These are phyloP conservation scores for Coemansia reversa DNA, from an alignment of 192 early-diverging fungal genomes.

Conservation along the genomic window DNA sequence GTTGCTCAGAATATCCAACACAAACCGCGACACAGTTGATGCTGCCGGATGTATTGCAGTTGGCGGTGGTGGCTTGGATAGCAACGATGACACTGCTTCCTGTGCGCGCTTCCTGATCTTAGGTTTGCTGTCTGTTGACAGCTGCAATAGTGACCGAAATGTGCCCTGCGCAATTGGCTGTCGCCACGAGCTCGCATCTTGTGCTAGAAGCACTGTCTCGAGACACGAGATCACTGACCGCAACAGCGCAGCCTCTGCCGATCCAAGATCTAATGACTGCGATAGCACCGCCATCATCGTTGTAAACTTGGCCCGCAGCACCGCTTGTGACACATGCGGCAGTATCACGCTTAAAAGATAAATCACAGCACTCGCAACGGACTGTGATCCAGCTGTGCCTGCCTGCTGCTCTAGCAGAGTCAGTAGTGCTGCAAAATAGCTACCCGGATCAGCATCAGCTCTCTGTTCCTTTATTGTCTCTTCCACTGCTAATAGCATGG, in stretches of 20 bases:
- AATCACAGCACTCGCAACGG: constrained; percentile 63
- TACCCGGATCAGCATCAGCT: constrained; percentile 65
- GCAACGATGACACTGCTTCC: constrained; percentile 72
- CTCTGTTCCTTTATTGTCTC: constrained; percentile 81
- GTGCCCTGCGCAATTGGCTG: constrained; percentile 66
- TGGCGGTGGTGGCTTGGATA: constrained; percentile 73
- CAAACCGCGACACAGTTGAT: constrained; percentile 62
- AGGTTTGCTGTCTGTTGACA: constrained; percentile 79
- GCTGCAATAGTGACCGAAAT: constrained; percentile 71
- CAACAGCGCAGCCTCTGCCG: constrained; percentile 81
- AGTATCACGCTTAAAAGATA: constrained; percentile 82
- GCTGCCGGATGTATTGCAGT: constrained; percentile 71
- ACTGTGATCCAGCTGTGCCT: constrained; percentile 36
- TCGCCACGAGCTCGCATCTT: constrained; percentile 74
- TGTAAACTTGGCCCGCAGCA: constrained; percentile 65
- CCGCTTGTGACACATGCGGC: constrained; percentile 58
- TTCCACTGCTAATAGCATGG: constrained; percentile 69
- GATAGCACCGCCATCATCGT: constrained; percentile 63
- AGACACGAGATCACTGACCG: constrained; percentile 75
- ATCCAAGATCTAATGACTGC: constrained; percentile 55
- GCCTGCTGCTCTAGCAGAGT: constrained; percentile 70
- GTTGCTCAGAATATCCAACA: constrained; percentile 57
- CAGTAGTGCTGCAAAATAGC: constrained; percentile 87
- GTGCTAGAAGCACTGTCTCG: constrained; percentile 73
- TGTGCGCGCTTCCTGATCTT: constrained; percentile 89